Evolutionary conservation across 2,329 filamentous ascomycete species (phyloP).

Genomic region (Raffaelea albimanens): DNA sequence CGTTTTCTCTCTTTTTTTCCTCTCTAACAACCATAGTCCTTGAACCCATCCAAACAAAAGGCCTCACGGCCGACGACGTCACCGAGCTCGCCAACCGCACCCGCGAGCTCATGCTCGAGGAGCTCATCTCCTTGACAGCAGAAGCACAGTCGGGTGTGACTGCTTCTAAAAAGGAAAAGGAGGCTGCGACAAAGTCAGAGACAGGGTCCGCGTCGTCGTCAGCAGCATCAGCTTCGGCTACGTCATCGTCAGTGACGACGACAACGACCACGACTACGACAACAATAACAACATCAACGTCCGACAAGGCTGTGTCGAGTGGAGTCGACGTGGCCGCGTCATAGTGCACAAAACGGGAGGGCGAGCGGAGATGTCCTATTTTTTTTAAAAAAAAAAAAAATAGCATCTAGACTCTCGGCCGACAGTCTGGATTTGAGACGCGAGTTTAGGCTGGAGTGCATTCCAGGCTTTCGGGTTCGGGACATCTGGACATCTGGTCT

Average conservation of each 20-base stretch:
- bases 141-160: conserved; percentile 22
- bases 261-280: conserved; percentile 2
- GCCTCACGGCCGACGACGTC: conserved; percentile 66
- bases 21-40: too few relatives aligned
- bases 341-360: conserved; percentile 4
- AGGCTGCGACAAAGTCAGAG: too few relatives aligned
- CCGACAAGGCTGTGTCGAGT: conserved; percentile 4
- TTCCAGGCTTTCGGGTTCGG: too few relatives aligned
- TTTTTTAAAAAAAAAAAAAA: too few relatives aligned
- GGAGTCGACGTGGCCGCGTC: conserved; percentile 6
- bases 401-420: too few relatives aligned
- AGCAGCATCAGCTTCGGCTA: conserved; percentile 1
- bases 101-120: conserved; percentile 66
- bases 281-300: conserved; percentile 2
- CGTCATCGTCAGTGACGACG: background rate
- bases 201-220: too few relatives aligned
- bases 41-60: conserved; percentile 68
- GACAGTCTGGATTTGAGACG: too few relatives aligned
- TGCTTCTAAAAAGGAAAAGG: too few relatives aligned
- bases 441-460: too few relatives aligned
- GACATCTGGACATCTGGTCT: too few relatives aligned
- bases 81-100: conserved; percentile 61
- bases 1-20: background rate
- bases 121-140: conserved; percentile 45
- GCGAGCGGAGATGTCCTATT: too few relatives aligned